Conservation (phyloP, 495 filamentous ascomycete species). For the Terfezia boudieri region DNA sequence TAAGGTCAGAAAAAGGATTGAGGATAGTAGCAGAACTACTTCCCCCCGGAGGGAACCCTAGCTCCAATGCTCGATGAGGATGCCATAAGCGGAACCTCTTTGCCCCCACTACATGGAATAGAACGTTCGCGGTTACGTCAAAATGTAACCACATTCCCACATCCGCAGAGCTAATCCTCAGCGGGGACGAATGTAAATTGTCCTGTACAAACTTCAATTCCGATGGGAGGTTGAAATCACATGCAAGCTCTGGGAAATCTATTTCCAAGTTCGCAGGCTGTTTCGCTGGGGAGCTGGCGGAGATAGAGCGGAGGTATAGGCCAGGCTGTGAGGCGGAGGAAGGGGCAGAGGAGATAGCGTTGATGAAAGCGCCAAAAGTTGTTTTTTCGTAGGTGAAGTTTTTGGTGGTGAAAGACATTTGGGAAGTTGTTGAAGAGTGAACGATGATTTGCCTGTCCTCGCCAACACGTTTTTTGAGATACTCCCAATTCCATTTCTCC, state of each 20-base stretch:
- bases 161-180: conserved; percentile 50
- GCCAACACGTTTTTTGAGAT: conserved; percentile 43
- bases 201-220: conserved; percentile 34
- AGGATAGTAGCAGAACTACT: conserved; percentile 51
- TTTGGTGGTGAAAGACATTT: conserved; percentile 61
- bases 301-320: conserved; percentile 58
- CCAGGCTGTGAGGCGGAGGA: conserved; percentile 26
- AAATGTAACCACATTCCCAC: conserved; percentile 88
- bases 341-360: conserved; percentile 24
- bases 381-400: conserved; percentile 61
- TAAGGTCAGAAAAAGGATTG: conserved; percentile 35
- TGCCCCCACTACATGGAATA: conserved; percentile 52
- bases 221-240: conserved; percentile 48
- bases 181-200: conserved; percentile 54
- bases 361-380: conserved; percentile 43
- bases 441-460: conserved; percentile 35
- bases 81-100: conserved; percentile 60
- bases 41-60: conserved; percentile 45
- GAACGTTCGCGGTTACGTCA: conserved; percentile 78
- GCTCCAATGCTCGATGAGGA: conserved; percentile 44
- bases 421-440: conserved; percentile 11
- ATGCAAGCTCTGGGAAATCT: conserved; percentile 47
- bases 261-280: conserved; percentile 40
- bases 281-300: conserved; percentile 39
- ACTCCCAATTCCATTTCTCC: conserved; percentile 42